phyloP scores from a whole-genome alignment of 2,329 filamentous ascomycete genomes.

The Rhynchosporium secalis region DNA sequence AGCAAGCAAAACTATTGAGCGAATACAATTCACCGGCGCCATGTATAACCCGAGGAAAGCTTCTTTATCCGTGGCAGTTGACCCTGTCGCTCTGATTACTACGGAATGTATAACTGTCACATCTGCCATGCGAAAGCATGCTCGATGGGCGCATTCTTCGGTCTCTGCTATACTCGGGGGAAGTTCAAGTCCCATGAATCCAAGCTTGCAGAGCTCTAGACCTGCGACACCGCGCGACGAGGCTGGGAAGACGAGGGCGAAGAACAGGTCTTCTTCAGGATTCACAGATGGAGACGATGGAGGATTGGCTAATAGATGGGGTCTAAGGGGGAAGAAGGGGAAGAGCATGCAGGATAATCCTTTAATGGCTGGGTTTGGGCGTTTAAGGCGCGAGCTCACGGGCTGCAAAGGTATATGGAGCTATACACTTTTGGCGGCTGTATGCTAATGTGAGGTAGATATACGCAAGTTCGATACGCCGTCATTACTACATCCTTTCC shows the following conservation, averaged over 20 bases:
- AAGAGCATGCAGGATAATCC: constrained; percentile 98
- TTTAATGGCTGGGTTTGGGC: constrained; percentile 90
- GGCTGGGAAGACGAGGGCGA: constrained; percentile 26
- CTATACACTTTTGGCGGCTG: constrained; percentile 5
- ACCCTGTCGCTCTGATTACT: constrained; percentile 89
- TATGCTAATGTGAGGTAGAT: constrained; percentile 53
- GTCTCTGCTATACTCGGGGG: constrained; percentile 94
- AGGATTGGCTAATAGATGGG: constrained; percentile 81
- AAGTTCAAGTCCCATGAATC: constrained; percentile 48
- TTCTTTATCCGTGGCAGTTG: constrained; percentile 75
- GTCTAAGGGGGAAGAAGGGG: constrained; percentile 88
- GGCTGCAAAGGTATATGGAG: constrained; percentile 68
- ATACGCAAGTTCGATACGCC: constrained; percentile 88
- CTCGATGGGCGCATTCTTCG: constrained; percentile 91
- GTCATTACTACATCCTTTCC: constrained; percentile 85
- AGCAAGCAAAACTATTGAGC: constrained; percentile 14
- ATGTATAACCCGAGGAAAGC: constrained; percentile 29
- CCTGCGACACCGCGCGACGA: constrained; percentile 42
- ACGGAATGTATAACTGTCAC: constrained; percentile 99
- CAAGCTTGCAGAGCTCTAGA: constrained; percentile 47
- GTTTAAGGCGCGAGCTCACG: constrained; percentile 83
- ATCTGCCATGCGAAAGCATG: constrained; percentile 96
- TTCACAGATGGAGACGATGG: constrained; percentile 52
- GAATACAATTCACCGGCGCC: constrained; percentile 23
- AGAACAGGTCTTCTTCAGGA: constrained; percentile 29